Base-by-base conservation (phyloP, 768 basidiomycete species). In the Lyophyllum decastes region DNA sequence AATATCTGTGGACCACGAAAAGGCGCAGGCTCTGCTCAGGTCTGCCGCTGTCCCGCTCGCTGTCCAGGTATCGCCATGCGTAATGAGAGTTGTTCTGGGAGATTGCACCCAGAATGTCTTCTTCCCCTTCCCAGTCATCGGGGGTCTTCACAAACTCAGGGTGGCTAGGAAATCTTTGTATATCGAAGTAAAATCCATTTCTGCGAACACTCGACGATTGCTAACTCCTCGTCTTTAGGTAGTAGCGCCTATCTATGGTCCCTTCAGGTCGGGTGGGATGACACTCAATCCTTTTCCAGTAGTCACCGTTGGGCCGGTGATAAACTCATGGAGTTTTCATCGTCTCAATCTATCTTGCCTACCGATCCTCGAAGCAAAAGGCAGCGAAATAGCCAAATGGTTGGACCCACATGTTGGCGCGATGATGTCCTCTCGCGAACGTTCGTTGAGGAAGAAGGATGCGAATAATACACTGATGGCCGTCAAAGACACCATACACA, bases 91-190 rank as follows among this genome's bases (percentile, higher is more conserved):
- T 11, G 58, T 60, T 3, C 61, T 79, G 57, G 67, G 63, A 2
- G 38, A 57, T 1, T 65, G 69, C 52, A 30, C 54, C 4, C 64
- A 75, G 49, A 48, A 54, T 33, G 55, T 83, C 7, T 8, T 47
- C 0, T 83, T 75, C 44, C 82, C 82, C 0, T 76, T 80, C 45
- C 80, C 81, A 9, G 67, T 85, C 10, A 63, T 76, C 30, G 71
- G 72, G 4, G 57, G 61, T 19, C 69, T 70, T 16, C 51, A 66
- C 1, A 82, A 73, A 61, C 62, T 78, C 10, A 76, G 82, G 4
- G 61, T 86, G 33, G 85, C 85, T 9, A 75, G 85, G 38, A 84
- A 81, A 60, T 86, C 83, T 1, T 73, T 66, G 24, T 87, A 82
- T 55, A 68, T 86, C 6, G 76, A 79, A 66, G 73, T 76, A 65